Conservation (phyloP, 257 asterid genomes). For the Lavandula angustifolia region DNA sequence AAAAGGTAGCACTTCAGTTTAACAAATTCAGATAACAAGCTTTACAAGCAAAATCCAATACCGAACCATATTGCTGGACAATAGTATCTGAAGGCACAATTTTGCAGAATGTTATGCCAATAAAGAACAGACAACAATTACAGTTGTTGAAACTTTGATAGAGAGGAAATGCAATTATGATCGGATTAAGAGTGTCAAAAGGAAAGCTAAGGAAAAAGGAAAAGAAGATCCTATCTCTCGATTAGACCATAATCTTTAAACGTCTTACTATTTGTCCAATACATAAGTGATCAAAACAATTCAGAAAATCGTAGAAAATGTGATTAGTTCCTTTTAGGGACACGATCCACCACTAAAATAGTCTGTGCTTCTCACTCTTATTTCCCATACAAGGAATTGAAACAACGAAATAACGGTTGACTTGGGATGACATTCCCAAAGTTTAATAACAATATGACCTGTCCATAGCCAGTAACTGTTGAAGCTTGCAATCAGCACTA, state of each 20-base stretch:
- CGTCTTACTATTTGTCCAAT: not conserved
- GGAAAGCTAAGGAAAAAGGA: not conserved
- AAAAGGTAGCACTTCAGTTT: constrained; percentile 17
- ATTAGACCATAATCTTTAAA: not conserved
- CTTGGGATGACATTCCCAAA: not conserved
- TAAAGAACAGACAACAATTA: not conserved
- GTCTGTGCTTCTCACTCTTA: not conserved
- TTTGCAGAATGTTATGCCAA: constrained; percentile 6
- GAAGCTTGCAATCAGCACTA: not conserved
- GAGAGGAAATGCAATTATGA: constrained; percentile 9
- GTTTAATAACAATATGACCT: not conserved
- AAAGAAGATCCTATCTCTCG: not conserved
- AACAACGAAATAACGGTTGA: constrained; percentile 7
- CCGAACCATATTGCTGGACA: constrained; percentile 12
- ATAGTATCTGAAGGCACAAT: not conserved
- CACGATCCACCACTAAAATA: not conserved
- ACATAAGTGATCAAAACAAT: not conserved
- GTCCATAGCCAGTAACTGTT: not conserved
- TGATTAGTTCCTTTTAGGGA: not conserved
- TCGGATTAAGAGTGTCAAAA: constrained; percentile 7
- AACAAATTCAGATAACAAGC: constrained; percentile 12
- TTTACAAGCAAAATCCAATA: constrained; percentile 17
- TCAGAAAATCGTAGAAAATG: not conserved
- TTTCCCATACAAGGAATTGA: not conserved
- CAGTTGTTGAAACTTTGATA: constrained; percentile 5